These are phyloP conservation scores for Chytriomyces sp. DNA, from an alignment of 192 early-diverging fungal genomes.

Conservation along the genomic window DNA sequence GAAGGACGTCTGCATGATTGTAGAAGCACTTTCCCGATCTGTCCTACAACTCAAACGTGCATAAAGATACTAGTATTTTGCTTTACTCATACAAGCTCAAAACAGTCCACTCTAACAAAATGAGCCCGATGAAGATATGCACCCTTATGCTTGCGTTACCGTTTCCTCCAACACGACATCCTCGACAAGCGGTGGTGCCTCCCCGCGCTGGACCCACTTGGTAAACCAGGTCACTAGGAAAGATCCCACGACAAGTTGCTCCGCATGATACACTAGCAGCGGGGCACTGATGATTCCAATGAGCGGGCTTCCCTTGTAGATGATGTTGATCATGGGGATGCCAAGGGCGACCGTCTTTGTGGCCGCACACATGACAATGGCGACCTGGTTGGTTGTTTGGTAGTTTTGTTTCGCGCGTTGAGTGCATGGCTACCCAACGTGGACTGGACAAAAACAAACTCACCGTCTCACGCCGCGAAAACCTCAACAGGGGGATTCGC, in stretches of 20 bases:
- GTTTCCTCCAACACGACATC: no score
- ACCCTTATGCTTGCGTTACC: no score
- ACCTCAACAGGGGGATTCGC: constrained; percentile 38
- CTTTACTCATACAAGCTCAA: no score
- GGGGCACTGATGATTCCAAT: constrained; percentile 66
- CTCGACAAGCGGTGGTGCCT: no score
- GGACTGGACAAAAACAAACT: not conserved
- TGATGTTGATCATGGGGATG: constrained; percentile 73
- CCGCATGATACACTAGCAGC: constrained; percentile 72
- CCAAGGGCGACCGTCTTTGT: constrained; percentile 78
- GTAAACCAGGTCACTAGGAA: constrained; percentile 59
- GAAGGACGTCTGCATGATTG: no score
- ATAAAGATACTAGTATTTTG: no score
- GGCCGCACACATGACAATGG: constrained; percentile 70
- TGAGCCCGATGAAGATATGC: no score
- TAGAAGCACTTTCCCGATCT: no score
- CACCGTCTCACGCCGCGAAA: constrained; percentile 57
- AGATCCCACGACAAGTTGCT: constrained; percentile 67
- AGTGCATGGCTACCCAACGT: not conserved
- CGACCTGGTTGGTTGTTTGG: constrained; percentile 36
- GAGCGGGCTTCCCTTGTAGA: constrained; percentile 54
- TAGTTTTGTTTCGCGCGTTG: not conserved
- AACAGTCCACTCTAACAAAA: no score
- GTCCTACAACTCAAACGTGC: no score
- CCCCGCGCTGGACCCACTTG: constrained; percentile 49